Conservation (phyloP, 441 rosid genomes). For the Erodium trifolium region DNA sequence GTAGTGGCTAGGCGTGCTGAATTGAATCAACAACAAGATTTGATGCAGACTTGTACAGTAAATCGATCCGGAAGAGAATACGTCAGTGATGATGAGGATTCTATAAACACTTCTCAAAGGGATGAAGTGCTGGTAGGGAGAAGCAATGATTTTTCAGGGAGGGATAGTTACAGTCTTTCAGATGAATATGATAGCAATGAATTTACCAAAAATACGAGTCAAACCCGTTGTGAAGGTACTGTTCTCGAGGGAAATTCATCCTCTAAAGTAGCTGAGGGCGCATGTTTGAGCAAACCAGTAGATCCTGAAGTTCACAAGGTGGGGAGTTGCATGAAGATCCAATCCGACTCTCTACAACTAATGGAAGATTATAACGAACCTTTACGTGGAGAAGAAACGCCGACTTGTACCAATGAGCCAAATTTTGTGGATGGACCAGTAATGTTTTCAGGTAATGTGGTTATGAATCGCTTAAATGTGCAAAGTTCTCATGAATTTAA, state of each 20-base stretch:
- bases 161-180: constrained; percentile 21
- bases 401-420: constrained; percentile 21
- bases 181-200: constrained; percentile 22
- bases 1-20: constrained; percentile 32
- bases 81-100: constrained; percentile 19
- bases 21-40: constrained; percentile 33
- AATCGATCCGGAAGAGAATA: constrained; percentile 32
- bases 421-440: constrained; percentile 36
- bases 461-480: constrained; percentile 27
- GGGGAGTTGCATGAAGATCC: constrained; percentile 26
- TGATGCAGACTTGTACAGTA: constrained; percentile 27
- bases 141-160: constrained; percentile 29
- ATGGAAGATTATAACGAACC: constrained; percentile 34
- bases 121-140: constrained; percentile 26
- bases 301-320: constrained; percentile 30
- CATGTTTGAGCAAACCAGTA: background rate
- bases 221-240: too few relatives aligned
- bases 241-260: constrained; percentile 9
- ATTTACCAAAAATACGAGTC: too few relatives aligned
- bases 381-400: constrained; percentile 31
- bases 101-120: constrained; percentile 26
- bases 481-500: constrained; percentile 33
- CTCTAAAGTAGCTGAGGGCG: constrained; percentile 3
- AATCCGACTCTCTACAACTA: constrained; percentile 34
- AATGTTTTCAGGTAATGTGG: constrained; percentile 51